Conservation (phyloP, 2,329 filamentous ascomycete species). For the Epichloe hybrida region DNA sequence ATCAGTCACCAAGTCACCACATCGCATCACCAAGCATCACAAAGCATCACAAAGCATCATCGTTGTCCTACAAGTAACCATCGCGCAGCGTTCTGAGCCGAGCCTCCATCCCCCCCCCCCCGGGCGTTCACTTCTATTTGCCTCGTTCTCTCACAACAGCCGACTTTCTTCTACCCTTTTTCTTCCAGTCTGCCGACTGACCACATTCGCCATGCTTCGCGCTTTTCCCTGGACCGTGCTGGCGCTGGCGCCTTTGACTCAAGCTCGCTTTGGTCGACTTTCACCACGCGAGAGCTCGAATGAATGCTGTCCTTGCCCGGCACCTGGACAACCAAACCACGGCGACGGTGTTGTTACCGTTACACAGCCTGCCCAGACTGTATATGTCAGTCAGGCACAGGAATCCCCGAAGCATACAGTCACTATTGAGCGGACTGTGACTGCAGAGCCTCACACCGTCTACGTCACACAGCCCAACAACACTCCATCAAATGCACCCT, state of each 20-base stretch:
- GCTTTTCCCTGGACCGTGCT: constrained; percentile 14
- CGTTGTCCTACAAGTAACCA: not conserved
- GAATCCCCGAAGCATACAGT: constrained; percentile 9
- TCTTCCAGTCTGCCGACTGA: not conserved
- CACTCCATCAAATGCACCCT: not conserved
- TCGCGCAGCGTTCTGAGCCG: not conserved
- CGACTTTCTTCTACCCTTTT: not conserved
- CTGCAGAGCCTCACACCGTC: constrained; percentile 10
- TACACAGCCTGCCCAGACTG: constrained; percentile 14
- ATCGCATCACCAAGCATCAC: constrained; percentile 3
- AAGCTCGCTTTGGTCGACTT: constrained; percentile 14
- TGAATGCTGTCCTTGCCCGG: constrained; percentile 18
- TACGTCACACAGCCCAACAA: constrained; percentile 3
- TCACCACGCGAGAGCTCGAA: constrained; percentile 9
- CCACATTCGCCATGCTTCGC: constrained; percentile 12
- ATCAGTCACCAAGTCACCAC: not conserved
- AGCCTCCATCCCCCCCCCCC: not conserved
- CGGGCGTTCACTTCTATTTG: not conserved
- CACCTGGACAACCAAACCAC: constrained; percentile 6
- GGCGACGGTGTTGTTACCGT: constrained; percentile 14
- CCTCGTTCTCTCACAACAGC: not conserved
- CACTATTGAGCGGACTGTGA: constrained; percentile 8
- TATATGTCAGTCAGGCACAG: constrained; percentile 12
- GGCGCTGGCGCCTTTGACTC: constrained; percentile 13
- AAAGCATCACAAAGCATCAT: not conserved